Evolutionary conservation across 2,329 filamentous ascomycete species (phyloP).

Genomic region (Sporothrix phasma): DNA sequence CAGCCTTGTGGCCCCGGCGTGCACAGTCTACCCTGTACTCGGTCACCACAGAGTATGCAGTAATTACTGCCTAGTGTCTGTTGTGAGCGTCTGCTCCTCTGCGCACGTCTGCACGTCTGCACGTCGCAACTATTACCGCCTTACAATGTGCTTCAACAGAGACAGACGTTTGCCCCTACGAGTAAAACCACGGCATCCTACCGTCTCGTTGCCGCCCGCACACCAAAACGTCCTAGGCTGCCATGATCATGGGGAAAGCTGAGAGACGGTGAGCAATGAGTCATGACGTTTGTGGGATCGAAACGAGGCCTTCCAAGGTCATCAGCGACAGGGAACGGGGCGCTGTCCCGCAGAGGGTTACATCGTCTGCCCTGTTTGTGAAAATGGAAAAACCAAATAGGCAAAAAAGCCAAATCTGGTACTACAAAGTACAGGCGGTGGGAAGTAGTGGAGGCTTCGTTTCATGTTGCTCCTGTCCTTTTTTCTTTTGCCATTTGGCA

Average conservation of each 20-base stretch:
- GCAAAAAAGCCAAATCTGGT: not conserved
- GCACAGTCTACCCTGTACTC: not conserved
- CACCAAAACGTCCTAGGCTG: not conserved
- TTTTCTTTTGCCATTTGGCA: not conserved
- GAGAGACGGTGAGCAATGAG: not conserved
- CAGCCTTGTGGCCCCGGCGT: not conserved
- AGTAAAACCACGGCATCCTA: no score
- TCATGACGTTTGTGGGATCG: no score
- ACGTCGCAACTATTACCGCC: not conserved
- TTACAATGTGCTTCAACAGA: not conserved
- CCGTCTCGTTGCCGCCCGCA: not conserved
- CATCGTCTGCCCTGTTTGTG: not conserved
- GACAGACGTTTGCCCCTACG: not conserved
- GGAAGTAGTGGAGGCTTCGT: not conserved
- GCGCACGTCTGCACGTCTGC: not conserved
- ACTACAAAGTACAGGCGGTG: no score
- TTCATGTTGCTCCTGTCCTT: not conserved
- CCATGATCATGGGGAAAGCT: not conserved
- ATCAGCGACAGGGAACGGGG: no score
- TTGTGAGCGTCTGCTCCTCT: not conserved
- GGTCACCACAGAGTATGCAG: not conserved
- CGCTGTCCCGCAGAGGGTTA: not conserved
- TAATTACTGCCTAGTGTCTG: not conserved
- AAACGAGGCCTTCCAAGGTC: no score
- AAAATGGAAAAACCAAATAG: not conserved